A percentile compares a stretch with the other conserved stretches of the same genome.
phyloP scores from a whole-genome alignment of 768 basidiomycete species.

The Suillus cothurnatus region DNA sequence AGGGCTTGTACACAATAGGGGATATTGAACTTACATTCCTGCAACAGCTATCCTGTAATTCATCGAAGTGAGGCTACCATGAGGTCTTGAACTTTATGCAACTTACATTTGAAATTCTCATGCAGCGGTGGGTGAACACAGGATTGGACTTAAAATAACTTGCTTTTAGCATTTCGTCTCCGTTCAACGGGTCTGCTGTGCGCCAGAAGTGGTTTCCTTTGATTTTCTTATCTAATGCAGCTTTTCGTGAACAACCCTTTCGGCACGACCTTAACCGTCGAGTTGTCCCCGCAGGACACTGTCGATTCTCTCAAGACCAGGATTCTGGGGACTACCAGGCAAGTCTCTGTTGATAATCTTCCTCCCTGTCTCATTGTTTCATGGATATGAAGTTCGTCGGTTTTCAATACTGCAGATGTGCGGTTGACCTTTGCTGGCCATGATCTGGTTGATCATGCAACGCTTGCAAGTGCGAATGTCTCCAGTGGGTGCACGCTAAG shows the following conservation, averaged over 20 bases:
- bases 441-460: background rate
- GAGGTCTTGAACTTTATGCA: background rate
- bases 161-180: background rate
- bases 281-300: constrained; percentile 6
- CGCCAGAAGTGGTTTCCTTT: background rate
- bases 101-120: background rate
- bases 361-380: background rate
- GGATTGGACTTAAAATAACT: background rate
- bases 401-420: background rate
- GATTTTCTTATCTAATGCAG: constrained; percentile 2
- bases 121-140: background rate
- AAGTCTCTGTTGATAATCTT: constrained; percentile 4
- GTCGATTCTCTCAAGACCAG: constrained; percentile 6
- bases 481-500: constrained; percentile 3
- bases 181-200: background rate
- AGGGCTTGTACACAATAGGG: background rate
- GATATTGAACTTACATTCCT: background rate
- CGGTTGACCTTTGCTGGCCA: constrained; percentile 7
- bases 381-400: background rate
- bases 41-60: background rate
- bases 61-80: background rate
- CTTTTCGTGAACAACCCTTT: constrained; percentile 10
- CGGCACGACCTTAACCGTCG: constrained; percentile 6
- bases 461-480: background rate
- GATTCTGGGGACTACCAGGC: constrained; percentile 1